A percentile compares a stretch with the other conserved stretches of the same genome.
phyloP scores from a whole-genome alignment of 371 early-diverging fungal genomes.

The Mucor indicus region DNA sequence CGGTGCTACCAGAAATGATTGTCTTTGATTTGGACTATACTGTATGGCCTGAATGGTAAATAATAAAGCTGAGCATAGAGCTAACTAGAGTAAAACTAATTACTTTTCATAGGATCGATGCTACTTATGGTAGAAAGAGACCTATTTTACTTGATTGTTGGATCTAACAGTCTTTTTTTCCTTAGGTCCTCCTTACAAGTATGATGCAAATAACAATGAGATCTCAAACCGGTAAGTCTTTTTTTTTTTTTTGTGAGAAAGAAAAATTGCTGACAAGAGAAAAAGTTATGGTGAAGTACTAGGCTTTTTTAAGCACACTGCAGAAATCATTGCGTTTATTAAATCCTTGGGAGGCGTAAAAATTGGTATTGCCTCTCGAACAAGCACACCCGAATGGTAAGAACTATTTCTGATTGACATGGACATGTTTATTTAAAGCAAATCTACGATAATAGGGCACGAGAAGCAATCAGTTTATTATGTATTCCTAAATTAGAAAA shows the following conservation, averaged over 20 bases:
- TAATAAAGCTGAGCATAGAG: too few species aligned
- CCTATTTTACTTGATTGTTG: not conserved
- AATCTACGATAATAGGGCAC: conserved; percentile 18
- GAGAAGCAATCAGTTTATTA: conserved; percentile 18
- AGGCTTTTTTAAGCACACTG: conserved; percentile 30
- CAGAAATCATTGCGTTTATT: conserved; percentile 35
- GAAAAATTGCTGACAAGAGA: not conserved
- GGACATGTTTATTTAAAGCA: too few species aligned
- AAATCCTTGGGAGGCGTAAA: conserved; percentile 32
- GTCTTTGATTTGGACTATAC: conserved; percentile 56
- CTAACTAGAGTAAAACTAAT: too few species aligned
- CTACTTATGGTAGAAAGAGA: conserved; percentile 25
- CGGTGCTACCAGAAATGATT: conserved; percentile 37
- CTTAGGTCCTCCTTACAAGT: conserved; percentile 25
- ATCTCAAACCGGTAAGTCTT: conserved; percentile 17
- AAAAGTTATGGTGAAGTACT: conserved; percentile 27
- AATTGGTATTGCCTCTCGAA: conserved; percentile 51
- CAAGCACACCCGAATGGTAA: conserved; percentile 52
- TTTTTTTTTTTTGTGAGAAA: too few species aligned
- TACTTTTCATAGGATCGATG: conserved; percentile 35
- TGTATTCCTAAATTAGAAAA: conserved; percentile 23
- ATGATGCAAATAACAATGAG: conserved; percentile 12
- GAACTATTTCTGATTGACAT: too few species aligned
- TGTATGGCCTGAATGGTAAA: conserved; percentile 48
- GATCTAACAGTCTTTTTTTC: not conserved